phyloP scores from a whole-genome alignment of 495 filamentous ascomycete species.

The Penicillium pancosmium region DNA sequence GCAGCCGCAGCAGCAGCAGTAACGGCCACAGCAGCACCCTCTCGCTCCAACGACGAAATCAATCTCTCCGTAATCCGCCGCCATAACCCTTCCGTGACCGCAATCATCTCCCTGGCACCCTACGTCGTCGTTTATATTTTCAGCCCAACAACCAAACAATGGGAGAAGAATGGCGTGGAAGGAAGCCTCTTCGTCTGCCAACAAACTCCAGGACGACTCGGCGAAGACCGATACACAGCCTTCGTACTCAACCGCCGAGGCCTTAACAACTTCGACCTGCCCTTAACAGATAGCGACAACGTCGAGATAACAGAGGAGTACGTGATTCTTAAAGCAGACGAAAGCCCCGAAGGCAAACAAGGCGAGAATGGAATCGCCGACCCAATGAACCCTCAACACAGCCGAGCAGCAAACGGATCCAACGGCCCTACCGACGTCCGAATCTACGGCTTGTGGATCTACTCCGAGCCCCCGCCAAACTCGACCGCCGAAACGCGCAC shows the following conservation, averaged over 20 bases:
- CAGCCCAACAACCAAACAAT: slow-evolving; percentile 57
- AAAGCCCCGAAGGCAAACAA: slow-evolving; percentile 13
- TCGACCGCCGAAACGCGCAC: slow-evolving; percentile 55
- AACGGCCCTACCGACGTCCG: slow-evolving; percentile 23
- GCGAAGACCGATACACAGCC: slow-evolving; percentile 58
- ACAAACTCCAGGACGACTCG: slow-evolving; percentile 45
- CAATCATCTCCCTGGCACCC: slow-evolving; percentile 73
- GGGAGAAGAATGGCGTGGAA: slow-evolving; percentile 79
- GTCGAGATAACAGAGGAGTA: slow-evolving; percentile 64
- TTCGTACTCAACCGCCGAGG: slow-evolving; percentile 64
- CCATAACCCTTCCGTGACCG: slow-evolving; percentile 66
- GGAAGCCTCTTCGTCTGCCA: slow-evolving; percentile 83
- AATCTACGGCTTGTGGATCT: slow-evolving; percentile 68
- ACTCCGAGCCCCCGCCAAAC: slow-evolving; percentile 56
- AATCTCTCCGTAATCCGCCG: slow-evolving; percentile 79
- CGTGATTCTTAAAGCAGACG: slow-evolving; percentile 57
- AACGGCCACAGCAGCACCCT: slow-evolving; percentile 38
- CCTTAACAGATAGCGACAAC: slow-evolving; percentile 53
- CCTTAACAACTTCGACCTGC: slow-evolving; percentile 59
- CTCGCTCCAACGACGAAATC: slow-evolving; percentile 74
- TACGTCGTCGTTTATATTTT: slow-evolving; percentile 82
- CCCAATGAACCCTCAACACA: slow-evolving; percentile 18
- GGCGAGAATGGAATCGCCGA: slow-evolving; percentile 22
- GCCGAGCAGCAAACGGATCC: slow-evolving; percentile 6
- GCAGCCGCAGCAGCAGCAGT: slow-evolving; percentile 17